Evolutionary conservation across 2,329 filamentous ascomycete species (phyloP), one percentile per base, ranked within the genome.

Genomic region (Colletotrichum gloeosporioides): DNA sequence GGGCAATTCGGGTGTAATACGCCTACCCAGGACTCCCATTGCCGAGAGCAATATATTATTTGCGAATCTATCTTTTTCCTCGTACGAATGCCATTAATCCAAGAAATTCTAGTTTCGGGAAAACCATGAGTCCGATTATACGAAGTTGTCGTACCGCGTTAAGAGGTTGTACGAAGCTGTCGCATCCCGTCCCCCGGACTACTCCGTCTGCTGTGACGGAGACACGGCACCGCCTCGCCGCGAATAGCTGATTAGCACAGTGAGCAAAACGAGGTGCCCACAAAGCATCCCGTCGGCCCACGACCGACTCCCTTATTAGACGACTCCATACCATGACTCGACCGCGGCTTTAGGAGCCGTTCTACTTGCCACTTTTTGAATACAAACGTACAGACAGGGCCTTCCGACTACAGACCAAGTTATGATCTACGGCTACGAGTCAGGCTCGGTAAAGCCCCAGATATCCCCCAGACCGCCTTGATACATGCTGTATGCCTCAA

Each of bases 341-440:
- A 12, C 13, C 8, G 22, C 44, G 44, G 44, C n/a, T 8, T 4
- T 53, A 53, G 44, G n/a, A 53, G 44, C 44, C n/a, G 44, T 53
- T 53, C 9, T 1, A 53, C 44, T 53, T 53, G 44, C 44, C 6
- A 53, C n/a, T 53, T 53, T 22, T 22, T 13, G 44, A 13, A 53
- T 4, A 22, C 1, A 53, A 22, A 53, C 44, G 44, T 53, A 53
- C 44, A 53, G n/a, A 53, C 44, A 22, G 44, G 44, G 10, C n/a
- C 44, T 53, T 53, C 12, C 44, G 44, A 53, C 44, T 53, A 53
- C 44, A 53, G n/a, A 12, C n/a, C n/a, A 64, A 64, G 25, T 44
- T 34, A 29, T 25, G 34, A 64, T 64, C 62, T 18, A 64, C 34
- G 36, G 29, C 34, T 39, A 34, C 34, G 34, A 64, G 62, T 64